Conservation (phyloP, 345 rosid species). For the Sisymbrium irio region DNA sequence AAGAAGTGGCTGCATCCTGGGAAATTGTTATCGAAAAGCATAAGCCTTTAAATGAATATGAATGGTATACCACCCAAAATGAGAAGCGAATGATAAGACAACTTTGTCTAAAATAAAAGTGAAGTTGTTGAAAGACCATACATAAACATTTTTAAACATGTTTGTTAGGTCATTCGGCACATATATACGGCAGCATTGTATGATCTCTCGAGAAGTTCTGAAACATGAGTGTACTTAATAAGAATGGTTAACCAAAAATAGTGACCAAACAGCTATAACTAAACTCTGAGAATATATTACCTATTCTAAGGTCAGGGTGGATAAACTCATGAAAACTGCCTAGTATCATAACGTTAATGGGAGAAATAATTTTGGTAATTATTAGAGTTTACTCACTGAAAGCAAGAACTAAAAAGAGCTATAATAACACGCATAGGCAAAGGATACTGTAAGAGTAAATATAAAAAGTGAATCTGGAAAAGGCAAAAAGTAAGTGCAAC, state of each 20-base stretch:
- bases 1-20: slow-evolving; percentile 88
- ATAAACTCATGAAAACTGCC: slow-evolving; percentile 99
- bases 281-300: slow-evolving; percentile 43
- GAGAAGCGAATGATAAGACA: slow-evolving; percentile 14
- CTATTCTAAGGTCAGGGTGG: slow-evolving; percentile 92
- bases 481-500: slow-evolving; percentile 92
- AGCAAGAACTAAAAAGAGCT: not conserved
- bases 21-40: slow-evolving; percentile 11
- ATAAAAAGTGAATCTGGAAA: slow-evolving; percentile 68
- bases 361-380: slow-evolving; percentile 8
- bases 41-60: slow-evolving; percentile 22
- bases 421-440: slow-evolving; percentile 8
- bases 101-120: not conserved
- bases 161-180: slow-evolving; percentile 75
- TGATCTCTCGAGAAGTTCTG: slow-evolving; percentile 97
- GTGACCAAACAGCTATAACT: not conserved
- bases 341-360: slow-evolving; percentile 92
- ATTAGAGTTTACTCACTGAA: slow-evolving; percentile 31
- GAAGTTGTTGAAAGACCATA: slow-evolving; percentile 69
- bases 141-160: slow-evolving; percentile 99
- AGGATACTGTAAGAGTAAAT: not conserved
- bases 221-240: slow-evolving; percentile 27
- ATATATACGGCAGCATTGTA: slow-evolving; percentile 91
- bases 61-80: not conserved
- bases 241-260: not conserved